Conservation (phyloP, 768 basidiomycete genomes). For the Mrakia blollopis region DNA sequence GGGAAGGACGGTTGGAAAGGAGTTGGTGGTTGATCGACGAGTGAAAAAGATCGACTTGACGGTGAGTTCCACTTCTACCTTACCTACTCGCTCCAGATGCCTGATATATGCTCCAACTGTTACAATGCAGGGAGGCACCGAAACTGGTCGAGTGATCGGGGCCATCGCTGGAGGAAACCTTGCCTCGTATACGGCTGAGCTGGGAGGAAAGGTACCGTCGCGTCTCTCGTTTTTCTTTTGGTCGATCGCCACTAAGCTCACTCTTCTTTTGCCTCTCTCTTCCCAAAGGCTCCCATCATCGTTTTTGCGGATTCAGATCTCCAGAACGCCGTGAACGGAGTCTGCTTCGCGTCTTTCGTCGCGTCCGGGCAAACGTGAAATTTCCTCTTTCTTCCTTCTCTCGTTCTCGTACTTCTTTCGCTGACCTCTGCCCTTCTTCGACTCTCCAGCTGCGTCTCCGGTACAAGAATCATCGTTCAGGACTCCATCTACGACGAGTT, state of each 20-base stretch:
- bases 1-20: conserved; percentile 60
- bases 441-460: conserved; percentile 62
- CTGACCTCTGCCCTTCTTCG: neutral
- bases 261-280: neutral
- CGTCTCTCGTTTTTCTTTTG: neutral
- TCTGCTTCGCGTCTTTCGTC: conserved; percentile 75
- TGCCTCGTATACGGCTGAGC: conserved; percentile 70
- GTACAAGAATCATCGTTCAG: conserved; percentile 74
- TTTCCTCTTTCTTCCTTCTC: neutral
- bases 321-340: conserved; percentile 69
- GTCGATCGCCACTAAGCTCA: neutral
- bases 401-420: neutral
- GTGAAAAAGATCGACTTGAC: conserved; percentile 80
- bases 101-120: no score
- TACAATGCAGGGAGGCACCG: conserved; percentile 61
- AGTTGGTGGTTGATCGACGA: conserved; percentile 60
- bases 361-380: conserved; percentile 71
- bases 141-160: conserved; percentile 69
- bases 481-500: conserved; percentile 64
- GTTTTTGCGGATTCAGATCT: conserved; percentile 75
- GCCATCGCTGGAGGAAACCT: conserved; percentile 68
- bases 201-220: conserved; percentile 70
- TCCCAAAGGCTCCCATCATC: conserved; percentile 66
- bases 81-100: neutral
- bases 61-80: conserved; percentile 48